Evolutionary conservation across 106 monocot species (phyloP), one percentile per base, ranked within the genome.

Genomic region (Dendrobium catenatum): DNA sequence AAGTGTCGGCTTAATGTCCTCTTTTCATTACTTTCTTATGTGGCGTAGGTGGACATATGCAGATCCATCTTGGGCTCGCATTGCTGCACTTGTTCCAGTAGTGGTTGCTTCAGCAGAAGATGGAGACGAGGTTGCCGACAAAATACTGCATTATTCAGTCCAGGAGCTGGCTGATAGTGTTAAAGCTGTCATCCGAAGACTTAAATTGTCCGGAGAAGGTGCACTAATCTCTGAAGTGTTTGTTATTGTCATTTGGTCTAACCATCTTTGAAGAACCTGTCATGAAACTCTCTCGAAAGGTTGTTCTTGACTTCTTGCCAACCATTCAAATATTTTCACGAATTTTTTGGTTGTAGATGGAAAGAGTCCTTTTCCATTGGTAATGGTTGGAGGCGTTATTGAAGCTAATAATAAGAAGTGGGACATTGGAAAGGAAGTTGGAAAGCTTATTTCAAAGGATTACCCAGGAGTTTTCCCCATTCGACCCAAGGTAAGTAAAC

Each of bases 41-140:
- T 84, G 86, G 31, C 77, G 68, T 80, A 99, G 99, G 80, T 99
- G 99, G 99, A 95, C 99, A 1, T 99, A 99, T 88, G 91, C 93
- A 66, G 99, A 99, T 90, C 77, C 93, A 20, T 93, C 99, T 79
- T 99, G 99, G 99, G 99, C 99, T 79, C 93, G 99, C 58, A 93
- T 99, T 80, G 99, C 99, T 67, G 86, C 88, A 59, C 95, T 99
- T 76, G 91, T 95, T 80, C 97, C 97, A 2, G 79, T 93, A 41
- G 94, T 98, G 37, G 88, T 98, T 74, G 85, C 92, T 73, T 87
- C 88, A 77, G 97, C 94, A 72, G 94, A 94, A 87, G 89, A 86
- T 68, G 95, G 95, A 58, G 99, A 99, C 89, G 88, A 91, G 86
- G 91, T 91, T 79, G 99, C 99, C 41, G 90, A 95, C 80, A 93